Percentiles rank a stretch among this genome's conserved stretches.
Conservation (phyloP, 176 grass and related monocot genomes). For the Juncus effusus region DNA sequence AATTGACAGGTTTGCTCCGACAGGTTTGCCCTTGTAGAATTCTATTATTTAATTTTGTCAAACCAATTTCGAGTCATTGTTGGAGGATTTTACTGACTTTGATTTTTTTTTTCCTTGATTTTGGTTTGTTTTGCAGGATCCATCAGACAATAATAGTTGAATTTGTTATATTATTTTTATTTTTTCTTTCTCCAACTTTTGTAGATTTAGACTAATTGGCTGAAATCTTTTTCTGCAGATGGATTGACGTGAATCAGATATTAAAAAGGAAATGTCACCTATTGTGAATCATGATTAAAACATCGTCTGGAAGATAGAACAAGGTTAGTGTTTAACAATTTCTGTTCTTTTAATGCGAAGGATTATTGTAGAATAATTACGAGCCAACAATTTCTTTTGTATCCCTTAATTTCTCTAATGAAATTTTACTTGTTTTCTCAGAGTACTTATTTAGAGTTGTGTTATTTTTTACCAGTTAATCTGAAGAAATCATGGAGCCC, state of each 20-base stretch:
- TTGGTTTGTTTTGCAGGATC: slow-evolving; percentile 74
- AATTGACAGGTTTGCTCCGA: slow-evolving; percentile 47
- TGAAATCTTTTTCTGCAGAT: slow-evolving; percentile 41
- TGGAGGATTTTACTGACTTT: slow-evolving; percentile 37
- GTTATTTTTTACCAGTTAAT: too few relatives aligned
- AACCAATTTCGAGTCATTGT: slow-evolving; percentile 43
- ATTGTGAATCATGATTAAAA: neutral
- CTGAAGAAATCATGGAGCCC: too few relatives aligned
- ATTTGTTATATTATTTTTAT: neutral
- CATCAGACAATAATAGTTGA: slow-evolving; percentile 41
- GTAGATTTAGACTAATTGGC: slow-evolving; percentile 7
- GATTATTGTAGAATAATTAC: too few relatives aligned
- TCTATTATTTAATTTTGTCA: slow-evolving; percentile 32
- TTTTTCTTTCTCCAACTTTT: neutral
- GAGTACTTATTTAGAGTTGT: too few relatives aligned
- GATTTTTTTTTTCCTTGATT: slow-evolving; percentile 28
- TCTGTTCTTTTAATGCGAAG: neutral
- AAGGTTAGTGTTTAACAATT: slow-evolving; percentile 1
- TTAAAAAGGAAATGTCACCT: neutral
- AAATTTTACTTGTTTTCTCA: neutral
- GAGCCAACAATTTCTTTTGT: too few relatives aligned
- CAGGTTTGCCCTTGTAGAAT: slow-evolving; percentile 49
- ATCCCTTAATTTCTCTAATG: neutral
- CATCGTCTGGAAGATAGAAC: neutral
- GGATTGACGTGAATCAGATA: slow-evolving; percentile 9